A percentile compares a stretch with the other conserved stretches of the same genome.
Evolutionary conservation across 2,329 filamentous ascomycete species (phyloP).

Genomic region (Cercospora brassicicola): DNA sequence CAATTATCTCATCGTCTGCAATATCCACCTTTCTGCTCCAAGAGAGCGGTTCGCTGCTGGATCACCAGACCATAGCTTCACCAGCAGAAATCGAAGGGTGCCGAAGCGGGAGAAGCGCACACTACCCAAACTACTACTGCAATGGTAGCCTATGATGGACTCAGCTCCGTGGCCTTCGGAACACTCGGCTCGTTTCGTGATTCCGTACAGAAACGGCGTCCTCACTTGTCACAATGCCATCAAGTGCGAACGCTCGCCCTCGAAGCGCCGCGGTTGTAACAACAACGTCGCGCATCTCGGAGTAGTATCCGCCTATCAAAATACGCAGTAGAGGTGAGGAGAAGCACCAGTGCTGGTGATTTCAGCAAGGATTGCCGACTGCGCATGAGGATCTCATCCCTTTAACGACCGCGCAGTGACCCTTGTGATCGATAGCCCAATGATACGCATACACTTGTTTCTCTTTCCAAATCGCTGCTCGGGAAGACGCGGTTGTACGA

Average conservation of each 20-base stretch:
- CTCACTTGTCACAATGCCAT: background rate
- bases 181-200: background rate
- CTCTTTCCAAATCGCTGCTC: background rate
- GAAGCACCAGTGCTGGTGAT: background rate
- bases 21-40: background rate
- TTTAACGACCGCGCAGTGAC: background rate
- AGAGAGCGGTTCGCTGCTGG: background rate
- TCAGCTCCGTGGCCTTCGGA: background rate
- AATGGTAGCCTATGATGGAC: background rate
- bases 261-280: background rate
- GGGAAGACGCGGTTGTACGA: background rate
- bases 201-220: background rate
- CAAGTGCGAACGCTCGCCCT: background rate
- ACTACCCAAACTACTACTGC: background rate
- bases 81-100: background rate
- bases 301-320: background rate
- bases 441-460: background rate
- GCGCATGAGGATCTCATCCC: background rate
- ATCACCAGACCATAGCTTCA: background rate
- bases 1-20: background rate
- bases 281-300: background rate
- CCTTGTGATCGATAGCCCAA: background rate
- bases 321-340: background rate
- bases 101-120: background rate
- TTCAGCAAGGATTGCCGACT: conserved; percentile 1